phyloP scores from a whole-genome alignment of 441 rosid genomes.

The Flueggea neowawraea region DNA sequence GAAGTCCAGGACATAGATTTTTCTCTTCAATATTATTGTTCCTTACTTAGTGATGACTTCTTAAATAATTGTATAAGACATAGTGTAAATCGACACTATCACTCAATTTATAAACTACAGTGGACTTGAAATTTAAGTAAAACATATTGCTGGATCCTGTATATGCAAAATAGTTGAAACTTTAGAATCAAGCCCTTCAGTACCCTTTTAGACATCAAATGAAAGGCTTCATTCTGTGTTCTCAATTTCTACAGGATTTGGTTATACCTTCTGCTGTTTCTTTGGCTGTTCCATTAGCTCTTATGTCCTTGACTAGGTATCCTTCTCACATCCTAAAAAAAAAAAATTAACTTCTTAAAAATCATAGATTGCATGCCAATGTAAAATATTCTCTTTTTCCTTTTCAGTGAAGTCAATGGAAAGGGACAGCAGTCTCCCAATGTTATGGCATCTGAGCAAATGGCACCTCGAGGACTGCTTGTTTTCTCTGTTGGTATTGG shows the following conservation, averaged over 20 bases:
- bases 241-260: slow-evolving; percentile 48
- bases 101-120: too few relatives aligned
- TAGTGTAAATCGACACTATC: too few relatives aligned
- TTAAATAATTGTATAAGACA: too few relatives aligned
- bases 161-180: too few relatives aligned
- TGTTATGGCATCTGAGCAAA: slow-evolving; percentile 77
- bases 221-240: background rate
- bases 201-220: too few relatives aligned
- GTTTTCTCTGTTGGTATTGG: slow-evolving; percentile 83
- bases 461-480: slow-evolving; percentile 93
- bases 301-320: slow-evolving; percentile 92
- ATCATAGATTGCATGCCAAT: slow-evolving; percentile 14
- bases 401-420: slow-evolving; percentile 83
- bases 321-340: slow-evolving; percentile 23
- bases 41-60: too few relatives aligned
- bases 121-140: too few relatives aligned
- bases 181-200: too few relatives aligned
- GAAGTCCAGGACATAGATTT: too few relatives aligned
- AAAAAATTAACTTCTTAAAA: background rate
- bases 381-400: slow-evolving; percentile 20
- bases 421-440: slow-evolving; percentile 57
- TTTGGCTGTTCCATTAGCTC: slow-evolving; percentile 83
- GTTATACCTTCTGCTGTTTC: slow-evolving; percentile 73
- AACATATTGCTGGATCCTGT: too few relatives aligned
- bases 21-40: too few relatives aligned